Evolutionary conservation across 2,329 filamentous ascomycete species (phyloP).

Genomic region (Paracoccidioides lutzii): DNA sequence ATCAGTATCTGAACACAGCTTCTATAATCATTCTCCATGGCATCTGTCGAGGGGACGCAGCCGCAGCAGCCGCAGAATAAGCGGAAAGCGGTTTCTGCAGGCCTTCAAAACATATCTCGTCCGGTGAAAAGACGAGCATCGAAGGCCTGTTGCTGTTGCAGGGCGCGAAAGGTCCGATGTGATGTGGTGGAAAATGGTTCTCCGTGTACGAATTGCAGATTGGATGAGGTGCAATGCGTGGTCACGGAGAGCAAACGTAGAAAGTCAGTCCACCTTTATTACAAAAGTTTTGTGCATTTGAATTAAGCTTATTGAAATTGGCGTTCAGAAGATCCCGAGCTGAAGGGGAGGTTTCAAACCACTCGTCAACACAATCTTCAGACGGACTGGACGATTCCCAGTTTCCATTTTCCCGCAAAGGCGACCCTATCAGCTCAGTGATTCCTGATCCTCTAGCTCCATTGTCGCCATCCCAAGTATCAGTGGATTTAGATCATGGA

Average conservation of each 20-base stretch:
- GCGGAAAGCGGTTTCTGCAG: slow-evolving; percentile 45
- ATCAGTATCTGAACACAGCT: neutral
- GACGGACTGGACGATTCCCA: slow-evolving; percentile 25
- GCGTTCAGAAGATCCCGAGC: slow-evolving; percentile 27
- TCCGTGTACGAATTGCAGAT: slow-evolving; percentile 19
- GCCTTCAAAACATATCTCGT: slow-evolving; percentile 40
- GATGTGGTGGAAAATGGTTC: slow-evolving; percentile 38
- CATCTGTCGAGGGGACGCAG: slow-evolving; percentile 14
- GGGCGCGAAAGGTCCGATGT: slow-evolving; percentile 40
- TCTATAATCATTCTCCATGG: slow-evolving; percentile 11
- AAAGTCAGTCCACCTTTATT: slow-evolving; percentile 26
- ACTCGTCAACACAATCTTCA: slow-evolving; percentile 21
- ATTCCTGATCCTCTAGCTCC: slow-evolving; percentile 16
- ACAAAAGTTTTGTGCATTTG: slow-evolving; percentile 9
- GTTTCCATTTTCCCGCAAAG: slow-evolving; percentile 18
- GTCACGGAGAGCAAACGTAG: slow-evolving; percentile 40
- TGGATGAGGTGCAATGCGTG: slow-evolving; percentile 17
- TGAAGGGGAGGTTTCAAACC: slow-evolving; percentile 25
- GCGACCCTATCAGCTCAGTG: slow-evolving; percentile 13
- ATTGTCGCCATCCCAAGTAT: slow-evolving; percentile 33
- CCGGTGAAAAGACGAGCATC: slow-evolving; percentile 54
- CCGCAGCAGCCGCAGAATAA: slow-evolving; percentile 33
- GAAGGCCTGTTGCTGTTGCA: slow-evolving; percentile 41
- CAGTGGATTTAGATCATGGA: slow-evolving; percentile 36
- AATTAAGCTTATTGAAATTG: slow-evolving; percentile 3